Base-by-base conservation (phyloP, 345 rosid genomes). In the Hypericum perforatum region DNA sequence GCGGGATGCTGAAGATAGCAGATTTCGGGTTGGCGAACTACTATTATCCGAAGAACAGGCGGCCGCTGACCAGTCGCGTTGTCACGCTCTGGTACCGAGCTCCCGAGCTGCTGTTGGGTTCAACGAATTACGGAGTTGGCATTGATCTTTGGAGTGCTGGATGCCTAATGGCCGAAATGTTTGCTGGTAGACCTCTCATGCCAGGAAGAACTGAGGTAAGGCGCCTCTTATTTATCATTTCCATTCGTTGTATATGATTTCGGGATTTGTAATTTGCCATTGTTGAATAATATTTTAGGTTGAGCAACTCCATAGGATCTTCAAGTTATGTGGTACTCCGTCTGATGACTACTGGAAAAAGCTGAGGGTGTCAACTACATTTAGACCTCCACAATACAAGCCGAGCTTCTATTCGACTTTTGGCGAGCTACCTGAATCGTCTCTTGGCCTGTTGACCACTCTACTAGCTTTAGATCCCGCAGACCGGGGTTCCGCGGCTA, bases 301-400 rank as follows among this genome's bases (percentile, higher is more conserved):
- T 54, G 96, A 91, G 67, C 98, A 87, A 69, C 70, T 87, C 53
- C 92, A 91, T 67, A 82, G 72, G 69, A 91, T 82, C 56, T 90
- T 90, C 61, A 68, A 79, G 71, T 75, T 90, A 39, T 90, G 94
- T 36, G 94, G 97, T 43, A 74, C 92, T n/a, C 96, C 96, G 16
- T 70, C 82, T 0, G 88, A 91, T 63, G 86, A 81, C 41, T 91
- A 87, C 58, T 91, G 98, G 95, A 87, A 76, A 68, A 82, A 74
- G 61, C 58, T 81, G 43, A 79, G 62, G 76, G 57, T 82, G 49
- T 76, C 95, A 3, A 74, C 78, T 16, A 77, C 83, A 32, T 79
- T 82, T 49, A 56, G 81, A 38, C 83, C 80, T 11, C 75, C 78
- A 9, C 72, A 66, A n/a, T 75, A 70, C 66, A 73, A 64, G 37